A percentile compares a stretch with the other conserved stretches of the same genome.
These are phyloP conservation scores for Acacia concinna DNA, from an alignment of 331 rosid species.

Conservation along the genomic window DNA sequence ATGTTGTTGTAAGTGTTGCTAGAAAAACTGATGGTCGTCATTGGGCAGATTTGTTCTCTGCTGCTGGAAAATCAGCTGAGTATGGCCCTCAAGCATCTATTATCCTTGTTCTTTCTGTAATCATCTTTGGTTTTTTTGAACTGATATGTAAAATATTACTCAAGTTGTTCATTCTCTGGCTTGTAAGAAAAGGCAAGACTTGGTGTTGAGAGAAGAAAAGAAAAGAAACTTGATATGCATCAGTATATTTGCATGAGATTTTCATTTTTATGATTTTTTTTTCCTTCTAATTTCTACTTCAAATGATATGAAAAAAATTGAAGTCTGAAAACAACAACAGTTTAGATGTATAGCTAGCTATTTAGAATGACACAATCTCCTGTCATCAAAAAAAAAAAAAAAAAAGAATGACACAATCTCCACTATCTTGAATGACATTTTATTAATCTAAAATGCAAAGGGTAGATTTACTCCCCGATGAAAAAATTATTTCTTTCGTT, in stretches of 20 bases:
- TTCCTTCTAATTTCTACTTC: too few relatives aligned
- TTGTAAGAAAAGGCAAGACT: background rate
- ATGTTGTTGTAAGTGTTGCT: slow-evolving; percentile 96
- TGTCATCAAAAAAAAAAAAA: too few relatives aligned
- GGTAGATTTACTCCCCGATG: slow-evolving; percentile 9
- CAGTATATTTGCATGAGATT: too few relatives aligned
- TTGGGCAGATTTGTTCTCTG: slow-evolving; percentile 93
- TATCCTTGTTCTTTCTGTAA: slow-evolving; percentile 16
- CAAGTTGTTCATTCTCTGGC: slow-evolving; percentile 9
- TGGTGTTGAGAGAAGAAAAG: too few relatives aligned
- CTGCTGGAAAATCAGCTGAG: slow-evolving; percentile 99
- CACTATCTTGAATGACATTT: background rate
- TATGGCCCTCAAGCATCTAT: slow-evolving; percentile 40
- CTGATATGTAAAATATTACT: background rate
- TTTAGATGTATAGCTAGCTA: background rate
- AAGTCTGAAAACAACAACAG: background rate
- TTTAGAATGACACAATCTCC: background rate
- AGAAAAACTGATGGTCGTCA: slow-evolving; percentile 99
- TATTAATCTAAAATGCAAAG: background rate
- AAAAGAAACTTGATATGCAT: too few relatives aligned
- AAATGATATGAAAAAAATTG: too few relatives aligned
- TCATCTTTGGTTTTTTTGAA: background rate
- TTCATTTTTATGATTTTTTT: too few relatives aligned
- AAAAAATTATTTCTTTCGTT: slow-evolving; percentile 16
- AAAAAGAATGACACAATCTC: background rate